phyloP scores from a whole-genome alignment of 176 grass and related monocot species.

The Otatea glauca region DNA sequence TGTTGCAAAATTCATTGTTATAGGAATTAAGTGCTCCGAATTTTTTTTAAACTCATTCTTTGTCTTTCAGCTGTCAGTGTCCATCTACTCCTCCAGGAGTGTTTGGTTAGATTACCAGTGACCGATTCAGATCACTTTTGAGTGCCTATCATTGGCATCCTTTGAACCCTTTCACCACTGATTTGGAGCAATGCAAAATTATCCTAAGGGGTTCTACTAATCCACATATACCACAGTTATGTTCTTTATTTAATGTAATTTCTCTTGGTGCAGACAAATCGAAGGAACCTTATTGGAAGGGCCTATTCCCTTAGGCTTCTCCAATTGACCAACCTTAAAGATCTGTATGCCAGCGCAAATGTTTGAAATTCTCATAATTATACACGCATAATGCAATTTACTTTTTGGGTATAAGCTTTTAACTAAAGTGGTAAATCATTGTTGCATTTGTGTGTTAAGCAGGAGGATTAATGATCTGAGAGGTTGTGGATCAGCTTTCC shows the following conservation, averaged over 20 bases:
- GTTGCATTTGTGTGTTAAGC: conserved; percentile 40
- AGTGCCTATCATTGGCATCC: too few species aligned
- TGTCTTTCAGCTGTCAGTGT: too few species aligned
- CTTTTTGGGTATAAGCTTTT: background rate
- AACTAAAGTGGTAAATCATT: background rate
- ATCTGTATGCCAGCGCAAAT: conserved; percentile 61
- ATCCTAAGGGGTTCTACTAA: too few species aligned
- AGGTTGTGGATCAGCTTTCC: conserved; percentile 65
- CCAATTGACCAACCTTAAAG: conserved; percentile 61
- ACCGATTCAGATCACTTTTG: too few species aligned
- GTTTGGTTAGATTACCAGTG: too few species aligned
- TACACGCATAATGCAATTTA: conserved; percentile 6
- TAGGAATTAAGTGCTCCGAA: too few species aligned
- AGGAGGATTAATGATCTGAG: conserved; percentile 90
- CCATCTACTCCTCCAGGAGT: too few species aligned
- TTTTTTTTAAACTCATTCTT: too few species aligned
- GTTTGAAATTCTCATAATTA: conserved; percentile 29
- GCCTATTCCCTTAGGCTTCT: conserved; percentile 72
- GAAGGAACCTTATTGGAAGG: conserved; percentile 73
- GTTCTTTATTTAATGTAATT: conserved; percentile 28
- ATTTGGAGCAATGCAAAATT: too few species aligned
- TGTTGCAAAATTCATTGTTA: too few species aligned
- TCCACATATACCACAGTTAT: background rate
- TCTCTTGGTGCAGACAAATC: conserved; percentile 65
- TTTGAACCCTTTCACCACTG: too few species aligned